These are phyloP conservation scores for slime mould (Dictyostelium discoideum) DNA, from an alignment of 78 protist genomes.

Conservation along the genomic window DNA sequence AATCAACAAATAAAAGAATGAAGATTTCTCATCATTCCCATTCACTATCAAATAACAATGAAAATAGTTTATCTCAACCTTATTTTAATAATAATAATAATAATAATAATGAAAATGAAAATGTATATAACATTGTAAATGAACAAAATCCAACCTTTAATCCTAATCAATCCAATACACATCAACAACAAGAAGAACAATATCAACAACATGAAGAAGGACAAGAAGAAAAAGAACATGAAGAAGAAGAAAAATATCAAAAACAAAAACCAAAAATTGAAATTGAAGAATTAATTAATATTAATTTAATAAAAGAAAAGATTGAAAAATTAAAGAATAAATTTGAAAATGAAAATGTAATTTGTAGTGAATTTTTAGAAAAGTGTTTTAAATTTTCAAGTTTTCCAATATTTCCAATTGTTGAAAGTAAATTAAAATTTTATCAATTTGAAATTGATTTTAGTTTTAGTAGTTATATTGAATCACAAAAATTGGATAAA, in stretches of 20 bases:
- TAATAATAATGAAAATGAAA: background rate
- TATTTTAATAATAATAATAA: background rate
- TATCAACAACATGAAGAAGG: background rate
- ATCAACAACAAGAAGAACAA: background rate
- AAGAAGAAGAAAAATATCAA: background rate
- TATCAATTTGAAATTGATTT: background rate
- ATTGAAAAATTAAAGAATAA: background rate
- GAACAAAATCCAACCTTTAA: background rate
- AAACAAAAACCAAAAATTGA: background rate
- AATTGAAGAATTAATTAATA: background rate
- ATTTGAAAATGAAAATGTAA: background rate
- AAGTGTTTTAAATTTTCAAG: background rate
- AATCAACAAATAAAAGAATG: background rate
- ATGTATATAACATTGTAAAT: background rate
- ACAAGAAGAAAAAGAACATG: background rate
- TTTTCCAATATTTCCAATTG: background rate
- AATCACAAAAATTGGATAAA: slow-evolving; percentile 29
- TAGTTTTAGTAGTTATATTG: slow-evolving; percentile 2
- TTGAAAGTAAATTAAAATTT: background rate
- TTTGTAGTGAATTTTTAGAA: background rate
- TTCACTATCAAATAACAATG: too few species aligned
- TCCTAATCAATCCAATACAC: background rate
- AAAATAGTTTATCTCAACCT: background rate
- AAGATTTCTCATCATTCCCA: background rate
- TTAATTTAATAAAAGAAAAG: background rate